phyloP scores from a whole-genome alignment of 495 filamentous ascomycete species.

The Penicillium cosmopolitanum region DNA sequence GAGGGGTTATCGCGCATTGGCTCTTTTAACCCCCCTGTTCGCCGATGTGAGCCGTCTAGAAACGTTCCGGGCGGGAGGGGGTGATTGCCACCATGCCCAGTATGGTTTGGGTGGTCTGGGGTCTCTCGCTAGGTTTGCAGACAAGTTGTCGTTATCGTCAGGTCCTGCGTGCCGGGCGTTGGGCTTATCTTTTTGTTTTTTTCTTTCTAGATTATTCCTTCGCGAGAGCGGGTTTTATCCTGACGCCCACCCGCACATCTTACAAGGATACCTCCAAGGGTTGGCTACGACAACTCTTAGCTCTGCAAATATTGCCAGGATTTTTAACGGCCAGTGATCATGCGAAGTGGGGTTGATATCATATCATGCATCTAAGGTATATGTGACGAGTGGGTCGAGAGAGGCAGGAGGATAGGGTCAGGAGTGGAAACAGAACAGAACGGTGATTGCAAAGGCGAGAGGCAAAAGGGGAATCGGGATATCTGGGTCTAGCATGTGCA shows the following conservation, averaged over 20 bases:
- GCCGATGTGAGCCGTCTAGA: slow-evolving; percentile 30
- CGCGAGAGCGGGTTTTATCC: not conserved
- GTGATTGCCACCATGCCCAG: slow-evolving; percentile 17
- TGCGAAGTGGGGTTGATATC: slow-evolving; percentile 29
- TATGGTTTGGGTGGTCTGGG: slow-evolving; percentile 11
- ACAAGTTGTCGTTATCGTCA: slow-evolving; percentile 1
- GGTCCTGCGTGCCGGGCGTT: not conserved
- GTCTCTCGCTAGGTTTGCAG: slow-evolving; percentile 4
- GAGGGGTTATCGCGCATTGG: slow-evolving; percentile 31
- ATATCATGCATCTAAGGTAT: slow-evolving; percentile 19
- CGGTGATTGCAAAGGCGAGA: not conserved
- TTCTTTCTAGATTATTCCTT: not conserved
- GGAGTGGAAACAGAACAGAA: not conserved
- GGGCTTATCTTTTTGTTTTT: not conserved
- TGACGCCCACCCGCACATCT: not conserved
- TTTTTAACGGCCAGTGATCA: slow-evolving; percentile 1
- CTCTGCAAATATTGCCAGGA: not conserved
- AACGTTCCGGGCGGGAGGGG: slow-evolving; percentile 22
- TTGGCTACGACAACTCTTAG: not conserved
- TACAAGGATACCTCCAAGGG: not conserved
- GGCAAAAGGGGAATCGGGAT: slow-evolving; percentile 9
- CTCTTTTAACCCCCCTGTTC: slow-evolving; percentile 12
- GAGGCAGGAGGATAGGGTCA: not conserved
- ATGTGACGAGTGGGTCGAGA: slow-evolving; percentile 8
- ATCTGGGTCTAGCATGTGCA: slow-evolving; percentile 26